Conservation (phyloP, 2,329 filamentous ascomycete genomes). For the Alternaria rosae region DNA sequence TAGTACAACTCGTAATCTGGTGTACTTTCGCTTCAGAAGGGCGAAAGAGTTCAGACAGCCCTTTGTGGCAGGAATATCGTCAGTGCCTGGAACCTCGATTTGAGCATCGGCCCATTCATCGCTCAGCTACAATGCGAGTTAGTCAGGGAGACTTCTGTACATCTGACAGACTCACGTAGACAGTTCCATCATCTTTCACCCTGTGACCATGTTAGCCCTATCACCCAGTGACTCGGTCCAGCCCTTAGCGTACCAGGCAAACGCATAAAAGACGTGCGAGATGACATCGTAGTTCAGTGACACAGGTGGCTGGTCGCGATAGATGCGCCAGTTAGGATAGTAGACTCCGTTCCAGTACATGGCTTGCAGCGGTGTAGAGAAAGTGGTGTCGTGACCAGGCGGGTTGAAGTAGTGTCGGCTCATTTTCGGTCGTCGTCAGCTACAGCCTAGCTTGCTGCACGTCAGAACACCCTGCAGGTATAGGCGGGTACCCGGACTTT, state of each 20-base stretch:
- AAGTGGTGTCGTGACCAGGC: slow-evolving; percentile 34
- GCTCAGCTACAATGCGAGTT: slow-evolving; percentile 65
- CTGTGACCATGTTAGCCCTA: slow-evolving; percentile 49
- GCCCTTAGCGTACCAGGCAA: slow-evolving; percentile 63
- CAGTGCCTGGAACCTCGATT: slow-evolving; percentile 72
- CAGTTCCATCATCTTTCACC: slow-evolving; percentile 73
- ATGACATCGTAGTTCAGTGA: slow-evolving; percentile 78
- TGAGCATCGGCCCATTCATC: slow-evolving; percentile 80
- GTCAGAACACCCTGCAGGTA: slow-evolving; percentile 28
- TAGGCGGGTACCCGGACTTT: slow-evolving; percentile 16
- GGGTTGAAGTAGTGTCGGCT: slow-evolving; percentile 37
- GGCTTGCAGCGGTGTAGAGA: slow-evolving; percentile 39
- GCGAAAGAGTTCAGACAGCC: slow-evolving; percentile 75
- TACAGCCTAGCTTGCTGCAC: slow-evolving; percentile 44
- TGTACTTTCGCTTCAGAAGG: slow-evolving; percentile 74
- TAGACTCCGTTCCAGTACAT: slow-evolving; percentile 75
- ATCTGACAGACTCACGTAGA: slow-evolving; percentile 69
- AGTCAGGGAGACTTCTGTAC: slow-evolving; percentile 23
- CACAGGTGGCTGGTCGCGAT: slow-evolving; percentile 75
- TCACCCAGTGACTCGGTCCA: slow-evolving; percentile 11
- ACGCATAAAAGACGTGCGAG: slow-evolving; percentile 84
- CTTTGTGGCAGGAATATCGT: slow-evolving; percentile 43
- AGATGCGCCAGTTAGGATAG: slow-evolving; percentile 81
- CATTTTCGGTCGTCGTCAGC: slow-evolving; percentile 38
- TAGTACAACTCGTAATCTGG: slow-evolving; percentile 75